Conservation (phyloP, 139 green algal genomes). For the Eudorina sp. region DNA sequence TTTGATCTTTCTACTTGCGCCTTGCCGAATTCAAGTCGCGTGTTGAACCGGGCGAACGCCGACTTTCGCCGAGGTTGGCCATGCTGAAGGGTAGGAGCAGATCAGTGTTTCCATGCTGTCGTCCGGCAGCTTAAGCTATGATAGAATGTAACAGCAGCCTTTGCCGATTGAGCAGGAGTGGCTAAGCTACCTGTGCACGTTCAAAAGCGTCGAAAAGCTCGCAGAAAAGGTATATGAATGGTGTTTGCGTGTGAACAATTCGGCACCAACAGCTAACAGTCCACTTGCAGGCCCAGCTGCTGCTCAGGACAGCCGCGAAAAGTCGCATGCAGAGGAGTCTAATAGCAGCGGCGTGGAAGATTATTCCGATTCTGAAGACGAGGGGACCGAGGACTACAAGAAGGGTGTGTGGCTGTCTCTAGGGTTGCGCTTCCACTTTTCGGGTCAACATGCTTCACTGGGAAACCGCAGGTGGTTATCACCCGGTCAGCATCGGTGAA, state of each 20-base stretch:
- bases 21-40: no score
- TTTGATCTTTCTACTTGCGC: no score
- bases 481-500: conserved; percentile 93
- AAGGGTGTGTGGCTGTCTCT: conserved; percentile 37
- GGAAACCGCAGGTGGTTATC: conserved; percentile 91
- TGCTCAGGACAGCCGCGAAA: not conserved
- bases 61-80: no score
- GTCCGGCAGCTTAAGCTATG: no score
- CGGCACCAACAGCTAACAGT: not conserved
- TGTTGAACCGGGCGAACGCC: no score
- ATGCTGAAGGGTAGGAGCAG: conserved; percentile 20
- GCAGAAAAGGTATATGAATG: conserved; percentile 23
- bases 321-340: not conserved
- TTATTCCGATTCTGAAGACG: conserved; percentile 55
- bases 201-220: conserved; percentile 20
- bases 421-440: not conserved
- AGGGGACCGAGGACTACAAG: conserved; percentile 64
- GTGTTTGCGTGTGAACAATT: not conserved
- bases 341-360: conserved; percentile 74
- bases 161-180: not conserved
- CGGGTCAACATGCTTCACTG: not conserved
- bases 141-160: not conserved
- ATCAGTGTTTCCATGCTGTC: no score
- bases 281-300: not conserved
- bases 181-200: conserved; percentile 26